Evolutionary conservation across 2,329 filamentous ascomycete species (phyloP), one percentile per base, ranked within the genome.

Genomic region (Lecanicillium sp.): DNA sequence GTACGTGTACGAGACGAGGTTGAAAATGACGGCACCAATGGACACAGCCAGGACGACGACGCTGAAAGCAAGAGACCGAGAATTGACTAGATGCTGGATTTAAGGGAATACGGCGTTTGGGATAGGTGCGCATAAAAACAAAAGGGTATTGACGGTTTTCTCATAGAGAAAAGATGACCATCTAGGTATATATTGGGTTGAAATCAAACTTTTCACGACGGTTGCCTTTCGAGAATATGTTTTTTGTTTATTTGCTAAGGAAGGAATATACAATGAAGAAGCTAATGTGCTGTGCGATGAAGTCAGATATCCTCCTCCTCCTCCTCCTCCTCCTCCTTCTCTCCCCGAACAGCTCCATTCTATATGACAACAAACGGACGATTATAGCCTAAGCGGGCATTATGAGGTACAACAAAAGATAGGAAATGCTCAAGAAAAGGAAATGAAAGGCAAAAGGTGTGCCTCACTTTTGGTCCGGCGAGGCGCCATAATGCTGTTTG

Each of bases 1-100:
- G 70, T 73, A 31, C 68, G 75, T 40, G 65, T 50, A 3, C 63
- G 64, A 12, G 73, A 73, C 35, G 79, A 80, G 46, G 57, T 67
- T 11, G 75, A 73, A 17, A 65, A 55, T 16, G 68, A 64, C 33
- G 68, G 51, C 5, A 53, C 58, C 20, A 65, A 71, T 39, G 68
- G 67, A 3, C 53, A 64, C 41, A 61, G 55, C 29, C 13, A 41
- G 3, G 60, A 52, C 12, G 60, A 60, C 8, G 61, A 63, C 22
- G 40, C 57, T 3, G 69, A 73, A 37, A 70, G 51, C 47, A 75
- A 75, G 52, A 59, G 70, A 33, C 57, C 60, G 2, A 59, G 70
- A 22, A 65, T 66, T 3, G 70, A 72, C 37, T 69, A 52, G 22
- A 25, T 25, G 22, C 22, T 25, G 22, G n/a, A n/a, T 11, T 11